These are phyloP conservation scores for Candida montana DNA, from an alignment of 805 yeast genomes.

Conservation along the genomic window DNA sequence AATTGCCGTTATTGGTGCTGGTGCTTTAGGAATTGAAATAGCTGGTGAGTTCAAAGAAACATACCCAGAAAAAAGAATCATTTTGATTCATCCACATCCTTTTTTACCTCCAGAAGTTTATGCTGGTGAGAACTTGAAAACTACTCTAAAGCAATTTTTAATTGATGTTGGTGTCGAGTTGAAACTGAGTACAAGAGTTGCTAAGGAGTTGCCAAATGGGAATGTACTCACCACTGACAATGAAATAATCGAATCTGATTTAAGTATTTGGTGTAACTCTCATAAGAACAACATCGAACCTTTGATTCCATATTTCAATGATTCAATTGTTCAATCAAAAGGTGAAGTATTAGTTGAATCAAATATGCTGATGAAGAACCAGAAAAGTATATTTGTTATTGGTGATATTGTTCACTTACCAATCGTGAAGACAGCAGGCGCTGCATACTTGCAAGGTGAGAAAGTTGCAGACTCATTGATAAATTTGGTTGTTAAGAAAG, in stretches of 20 bases:
- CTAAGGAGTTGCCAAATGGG: conserved; percentile 21
- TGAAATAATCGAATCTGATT: conserved; percentile 25
- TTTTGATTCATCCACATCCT: conserved; percentile 37
- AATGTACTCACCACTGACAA: conserved; percentile 23
- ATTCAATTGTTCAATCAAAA: conserved; percentile 19
- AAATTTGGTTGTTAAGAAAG: conserved; percentile 9
- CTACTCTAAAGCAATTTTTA: conserved; percentile 9
- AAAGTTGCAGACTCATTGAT: conserved; percentile 10
- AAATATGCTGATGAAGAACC: conserved; percentile 20
- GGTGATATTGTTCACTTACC: conserved; percentile 33
- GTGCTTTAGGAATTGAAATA: conserved; percentile 47
- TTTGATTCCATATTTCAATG: conserved; percentile 19
- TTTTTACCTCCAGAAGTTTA: conserved; percentile 35
- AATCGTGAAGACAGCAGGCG: conserved; percentile 19
- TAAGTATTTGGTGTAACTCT: conserved; percentile 33
- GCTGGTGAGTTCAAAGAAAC: conserved; percentile 41
- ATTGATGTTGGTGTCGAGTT: conserved; percentile 21
- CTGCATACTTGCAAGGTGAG: background rate
- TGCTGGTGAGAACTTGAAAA: conserved; percentile 20
- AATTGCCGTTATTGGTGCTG: conserved; percentile 47
- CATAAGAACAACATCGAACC: conserved; percentile 31
- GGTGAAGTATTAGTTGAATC: conserved; percentile 24
- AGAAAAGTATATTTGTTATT: conserved; percentile 29
- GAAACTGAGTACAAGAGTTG: conserved; percentile 29
- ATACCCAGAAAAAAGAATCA: conserved; percentile 33